Base-by-base conservation (phyloP, 805 yeast species). In the Wickerhamomyces canadensis region DNA sequence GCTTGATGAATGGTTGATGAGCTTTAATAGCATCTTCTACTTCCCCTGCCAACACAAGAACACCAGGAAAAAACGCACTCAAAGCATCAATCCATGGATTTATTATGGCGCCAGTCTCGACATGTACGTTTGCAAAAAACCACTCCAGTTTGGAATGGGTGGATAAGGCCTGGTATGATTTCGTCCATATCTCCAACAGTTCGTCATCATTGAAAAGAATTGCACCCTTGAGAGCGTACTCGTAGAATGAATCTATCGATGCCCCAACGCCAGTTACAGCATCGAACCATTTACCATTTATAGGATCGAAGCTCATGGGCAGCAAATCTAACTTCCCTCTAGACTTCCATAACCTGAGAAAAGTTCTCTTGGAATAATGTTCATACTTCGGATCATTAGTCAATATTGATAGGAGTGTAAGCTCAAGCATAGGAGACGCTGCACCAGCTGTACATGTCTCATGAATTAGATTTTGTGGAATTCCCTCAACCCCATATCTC, bases 361-460 rank as follows among this genome's bases (percentile, higher is more conserved):
- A 84, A 0, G 95, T 80, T 31, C 62, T 55, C 38, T 74, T 70
- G 1, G 93, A 70, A 2, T 72, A 68, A 6, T 64, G 58, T 48
- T 80, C 93, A 57, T 84, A 91, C 26, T 74, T 67, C 2, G 74
- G 66, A 54, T 89, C 91, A 4, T 83, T 81, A 0, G 95, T 84
- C 18, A 91, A 65, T 34, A 76, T 61, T 1, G 95, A 84, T 21
- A 89, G 63, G 27, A 89, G 59, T 0, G 89, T 74, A 55, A 91
- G 75, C 59, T 89, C 98, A 27, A 89, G 64, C 42, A 87, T 70
- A 3, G 95, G 84, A 1, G 89, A 78, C 0, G 88, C 82, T 14
- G 89, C 91, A 3, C 96, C 97, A 0, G 96, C 83, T 0, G 88
- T 74, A 54, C 96, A 88, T 6, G 88, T 88, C 43, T 85, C 94